These are phyloP conservation scores for Berberis vulgaris DNA, from an alignment of 164 flowering plant species.

Conservation along the genomic window DNA sequence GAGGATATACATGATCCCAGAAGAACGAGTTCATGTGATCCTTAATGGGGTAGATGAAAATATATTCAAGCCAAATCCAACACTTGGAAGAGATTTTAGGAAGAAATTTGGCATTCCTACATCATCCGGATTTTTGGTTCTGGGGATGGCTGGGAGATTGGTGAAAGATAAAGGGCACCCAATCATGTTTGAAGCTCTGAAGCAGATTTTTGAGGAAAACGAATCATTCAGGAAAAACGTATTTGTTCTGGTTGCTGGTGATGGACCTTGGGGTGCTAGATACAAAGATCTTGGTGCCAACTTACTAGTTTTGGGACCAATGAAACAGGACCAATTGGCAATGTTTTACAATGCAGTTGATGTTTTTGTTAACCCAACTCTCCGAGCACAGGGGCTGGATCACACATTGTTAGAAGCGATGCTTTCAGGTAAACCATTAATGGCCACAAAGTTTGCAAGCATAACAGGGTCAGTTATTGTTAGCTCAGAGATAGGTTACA, in stretches of 20 bases:
- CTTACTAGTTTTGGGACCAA: conserved; percentile 55
- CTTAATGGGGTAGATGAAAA: conserved; percentile 70
- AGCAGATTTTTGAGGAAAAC: conserved; percentile 36
- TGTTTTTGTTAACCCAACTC: conserved; percentile 67
- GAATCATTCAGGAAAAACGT: conserved; percentile 20
- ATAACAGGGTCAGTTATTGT: conserved; percentile 58
- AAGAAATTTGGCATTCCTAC: conserved; percentile 31
- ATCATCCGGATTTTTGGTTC: conserved; percentile 25
- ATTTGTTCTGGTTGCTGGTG: conserved; percentile 59
- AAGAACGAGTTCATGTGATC: conserved; percentile 65
- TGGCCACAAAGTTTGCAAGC: conserved; percentile 72
- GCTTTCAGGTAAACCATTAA: conserved; percentile 57
- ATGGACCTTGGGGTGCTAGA: conserved; percentile 69
- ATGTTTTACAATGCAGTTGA: conserved; percentile 59
- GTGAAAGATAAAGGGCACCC: conserved; percentile 85
- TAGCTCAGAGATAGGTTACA: conserved; percentile 43
- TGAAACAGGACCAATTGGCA: conserved; percentile 45
- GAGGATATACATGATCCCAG: conserved; percentile 69
- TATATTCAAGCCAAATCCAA: conserved; percentile 38
- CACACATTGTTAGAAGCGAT: conserved; percentile 69
- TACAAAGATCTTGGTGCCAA: conserved; percentile 53
- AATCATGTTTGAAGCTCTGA: conserved; percentile 62
- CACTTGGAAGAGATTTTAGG: conserved; percentile 26
- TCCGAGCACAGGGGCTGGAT: conserved; percentile 73
- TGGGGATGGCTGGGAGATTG: conserved; percentile 74